Percentiles rank a stretch among this genome's conserved stretches.
These are phyloP conservation scores for Leishmania martiniquensis DNA, from an alignment of 208 protist species.

Conservation along the genomic window DNA sequence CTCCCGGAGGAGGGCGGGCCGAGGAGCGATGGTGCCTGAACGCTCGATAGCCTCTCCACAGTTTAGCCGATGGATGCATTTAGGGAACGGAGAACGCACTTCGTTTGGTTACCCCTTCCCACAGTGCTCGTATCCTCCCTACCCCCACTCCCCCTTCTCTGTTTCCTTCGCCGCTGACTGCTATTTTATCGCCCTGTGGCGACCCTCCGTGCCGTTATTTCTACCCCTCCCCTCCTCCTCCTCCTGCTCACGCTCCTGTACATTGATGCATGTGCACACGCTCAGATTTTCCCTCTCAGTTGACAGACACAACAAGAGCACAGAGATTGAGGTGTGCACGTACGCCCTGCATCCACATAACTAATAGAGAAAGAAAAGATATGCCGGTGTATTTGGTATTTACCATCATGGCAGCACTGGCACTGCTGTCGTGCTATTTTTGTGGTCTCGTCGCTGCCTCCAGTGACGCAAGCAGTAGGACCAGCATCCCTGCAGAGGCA, in stretches of 20 bases:
- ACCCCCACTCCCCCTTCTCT: too few relatives aligned
- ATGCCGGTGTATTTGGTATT: background rate
- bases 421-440: background rate
- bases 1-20: background rate
- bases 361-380: background rate
- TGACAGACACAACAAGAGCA: background rate
- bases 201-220: background rate
- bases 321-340: background rate
- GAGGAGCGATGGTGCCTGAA: background rate
- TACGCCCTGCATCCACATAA: constrained; percentile 1
- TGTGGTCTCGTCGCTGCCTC: background rate
- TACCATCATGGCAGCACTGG: background rate
- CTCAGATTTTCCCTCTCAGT: background rate
- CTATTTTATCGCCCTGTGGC: background rate
- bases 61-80: background rate
- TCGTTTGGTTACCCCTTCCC: too few relatives aligned
- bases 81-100: too few relatives aligned
- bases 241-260: background rate
- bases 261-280: background rate
- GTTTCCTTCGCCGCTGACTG: background rate
- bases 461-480: background rate
- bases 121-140: background rate
- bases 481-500: background rate
- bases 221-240: background rate
- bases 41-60: background rate